A percentile compares a stretch with the other conserved stretches of the same genome.
Evolutionary conservation across 2,329 filamentous ascomycete genomes (phyloP).

Genomic region (Hirsutella minnesotensis): DNA sequence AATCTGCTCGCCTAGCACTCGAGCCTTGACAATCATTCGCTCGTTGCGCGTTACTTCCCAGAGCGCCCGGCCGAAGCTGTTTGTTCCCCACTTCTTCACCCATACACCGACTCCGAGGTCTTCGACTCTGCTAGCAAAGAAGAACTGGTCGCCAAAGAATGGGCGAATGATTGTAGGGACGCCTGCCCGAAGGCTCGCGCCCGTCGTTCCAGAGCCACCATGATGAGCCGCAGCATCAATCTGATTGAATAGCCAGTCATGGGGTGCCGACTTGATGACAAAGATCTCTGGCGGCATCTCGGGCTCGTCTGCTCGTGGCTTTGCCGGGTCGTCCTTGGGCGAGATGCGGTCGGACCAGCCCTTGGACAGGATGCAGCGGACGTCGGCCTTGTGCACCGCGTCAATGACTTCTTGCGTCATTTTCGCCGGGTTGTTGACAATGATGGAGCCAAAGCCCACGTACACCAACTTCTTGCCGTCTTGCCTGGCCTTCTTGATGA

Average conservation of each 20-base stretch:
- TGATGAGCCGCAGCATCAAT: constrained; percentile 93
- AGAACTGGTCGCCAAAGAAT: constrained; percentile 97
- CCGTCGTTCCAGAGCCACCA: constrained; percentile 88
- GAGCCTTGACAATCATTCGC: constrained; percentile 82
- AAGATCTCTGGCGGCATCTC: constrained; percentile 71
- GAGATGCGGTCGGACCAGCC: constrained; percentile 80
- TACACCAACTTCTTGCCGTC: constrained; percentile 92
- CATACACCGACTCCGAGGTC: constrained; percentile 87
- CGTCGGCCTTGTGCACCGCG: constrained; percentile 79
- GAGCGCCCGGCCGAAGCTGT: constrained; percentile 69
- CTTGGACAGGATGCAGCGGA: constrained; percentile 89
- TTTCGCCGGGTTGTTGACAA: constrained; percentile 77
- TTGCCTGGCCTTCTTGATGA: constrained; percentile 69
- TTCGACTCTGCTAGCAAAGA: constrained; percentile 82
- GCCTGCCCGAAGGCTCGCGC: constrained; percentile 80
- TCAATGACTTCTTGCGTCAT: constrained; percentile 90
- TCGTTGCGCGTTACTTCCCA: constrained; percentile 88
- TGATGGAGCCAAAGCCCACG: constrained; percentile 92
- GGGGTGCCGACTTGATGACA: constrained; percentile 80
- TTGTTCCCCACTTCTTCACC: constrained; percentile 81
- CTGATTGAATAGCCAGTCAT: constrained; percentile 92
- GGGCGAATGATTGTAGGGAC: constrained; percentile 91
- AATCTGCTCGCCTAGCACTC: constrained; percentile 73
- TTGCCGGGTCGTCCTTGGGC: constrained; percentile 31
- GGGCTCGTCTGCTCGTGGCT: constrained; percentile 45